Conservation (phyloP, 768 basidiomycete species). For the Lactarius hengduanensis region DNA sequence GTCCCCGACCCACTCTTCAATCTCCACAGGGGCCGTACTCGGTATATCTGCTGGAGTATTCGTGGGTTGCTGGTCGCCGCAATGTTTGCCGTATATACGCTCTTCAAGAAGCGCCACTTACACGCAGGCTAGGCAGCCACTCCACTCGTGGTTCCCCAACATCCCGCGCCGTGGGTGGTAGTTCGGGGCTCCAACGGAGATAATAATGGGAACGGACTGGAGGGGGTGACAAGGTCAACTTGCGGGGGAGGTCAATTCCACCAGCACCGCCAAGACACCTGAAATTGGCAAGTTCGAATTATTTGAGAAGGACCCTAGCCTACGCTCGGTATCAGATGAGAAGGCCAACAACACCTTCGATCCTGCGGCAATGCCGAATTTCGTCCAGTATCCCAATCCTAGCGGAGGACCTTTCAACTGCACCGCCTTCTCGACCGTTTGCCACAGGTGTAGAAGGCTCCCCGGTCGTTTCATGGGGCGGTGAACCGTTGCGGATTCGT, state of each 20-base stretch:
- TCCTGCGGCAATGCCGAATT: constrained; percentile 28
- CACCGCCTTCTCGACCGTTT: constrained; percentile 12
- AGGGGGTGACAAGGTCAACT: constrained; percentile 4
- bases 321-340: constrained; percentile 23
- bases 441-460: constrained; percentile 2
- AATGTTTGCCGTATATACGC: constrained; percentile 18
- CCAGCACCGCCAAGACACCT: background rate
- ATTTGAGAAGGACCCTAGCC: constrained; percentile 28
- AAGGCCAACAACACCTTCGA: constrained; percentile 25
- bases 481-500: constrained; percentile 19
- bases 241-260: background rate
- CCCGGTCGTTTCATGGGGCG: constrained; percentile 22
- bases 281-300: constrained; percentile 16
- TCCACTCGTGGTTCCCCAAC: constrained; percentile 15
- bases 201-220: constrained; percentile 16
- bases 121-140: background rate
- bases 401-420: constrained; percentile 7
- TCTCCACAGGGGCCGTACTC: constrained; percentile 24
- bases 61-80: constrained; percentile 11
- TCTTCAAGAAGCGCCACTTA: constrained; percentile 15
- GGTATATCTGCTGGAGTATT: constrained; percentile 23
- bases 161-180: background rate
- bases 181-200: background rate
- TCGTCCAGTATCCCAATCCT: constrained; percentile 18
- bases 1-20: background rate